Conservation (phyloP, 192 early-diverging fungal genomes). For the Coemansia sp. region DNA sequence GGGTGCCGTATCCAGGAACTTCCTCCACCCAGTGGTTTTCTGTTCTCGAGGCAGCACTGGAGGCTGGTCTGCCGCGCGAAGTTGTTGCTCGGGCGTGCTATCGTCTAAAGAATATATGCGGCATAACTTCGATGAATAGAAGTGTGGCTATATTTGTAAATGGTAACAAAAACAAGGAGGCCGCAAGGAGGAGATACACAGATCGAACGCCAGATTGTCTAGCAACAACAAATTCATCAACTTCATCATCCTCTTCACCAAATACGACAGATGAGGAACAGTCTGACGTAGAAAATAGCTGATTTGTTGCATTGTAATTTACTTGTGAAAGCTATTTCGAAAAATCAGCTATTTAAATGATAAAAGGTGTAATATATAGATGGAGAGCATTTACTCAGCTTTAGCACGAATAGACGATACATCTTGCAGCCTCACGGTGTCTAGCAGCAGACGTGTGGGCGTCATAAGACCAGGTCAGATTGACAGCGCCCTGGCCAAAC, state of each 20-base stretch:
- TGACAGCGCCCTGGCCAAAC: constrained; percentile 7
- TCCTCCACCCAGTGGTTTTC: constrained; percentile 23
- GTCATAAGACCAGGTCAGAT: constrained; percentile 5
- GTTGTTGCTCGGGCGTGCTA: constrained; percentile 40
- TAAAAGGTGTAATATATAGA: neutral
- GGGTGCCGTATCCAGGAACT: neutral
- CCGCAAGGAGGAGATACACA: neutral
- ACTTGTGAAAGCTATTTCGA: neutral
- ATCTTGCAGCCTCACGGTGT: neutral
- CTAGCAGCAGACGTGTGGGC: constrained; percentile 4
- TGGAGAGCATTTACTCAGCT: neutral
- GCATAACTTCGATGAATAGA: neutral
- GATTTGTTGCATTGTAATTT: neutral
- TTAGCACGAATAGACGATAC: neutral
- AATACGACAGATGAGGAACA: neutral
- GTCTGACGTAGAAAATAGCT: neutral
- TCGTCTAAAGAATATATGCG: constrained; percentile 31
- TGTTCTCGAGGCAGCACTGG: constrained; percentile 27
- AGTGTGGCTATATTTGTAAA: neutral
- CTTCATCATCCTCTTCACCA: too few relatives aligned
- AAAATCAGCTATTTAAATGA: neutral
- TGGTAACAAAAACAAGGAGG: neutral
- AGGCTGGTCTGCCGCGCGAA: constrained; percentile 32
- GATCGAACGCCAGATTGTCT: neutral
- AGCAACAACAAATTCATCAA: too few relatives aligned